Base-by-base conservation (phyloP, 2,329 filamentous ascomycete genomes). In the Bipolaris zeicola region DNA sequence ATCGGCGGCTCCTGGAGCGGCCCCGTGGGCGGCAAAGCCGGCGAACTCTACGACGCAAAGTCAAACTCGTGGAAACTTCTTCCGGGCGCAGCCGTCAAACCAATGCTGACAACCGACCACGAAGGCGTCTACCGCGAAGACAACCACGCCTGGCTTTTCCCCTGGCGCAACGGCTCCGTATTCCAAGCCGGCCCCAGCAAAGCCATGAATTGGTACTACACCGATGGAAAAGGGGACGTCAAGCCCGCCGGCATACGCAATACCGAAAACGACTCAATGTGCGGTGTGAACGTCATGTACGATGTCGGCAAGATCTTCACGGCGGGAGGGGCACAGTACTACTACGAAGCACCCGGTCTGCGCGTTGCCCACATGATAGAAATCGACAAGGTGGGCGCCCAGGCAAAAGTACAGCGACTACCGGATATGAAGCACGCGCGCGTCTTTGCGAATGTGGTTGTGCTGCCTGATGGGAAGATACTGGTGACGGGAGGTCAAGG, bases 161-260 rank as follows among this genome's bases (percentile, higher is more conserved):
- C 57, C 3, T 67, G 62, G 64, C 52, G 57, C 11, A 60, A 67
- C 8, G 62, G 62, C 22, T 61, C 58, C 5, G 76, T 83, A 20
- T 83, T 85, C 66, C 82, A 85, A 55, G 82, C 81, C 3, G 83
- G 83, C 0, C 83, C 82, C 1, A 80, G 78, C 58, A 78, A 72
- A 47, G 71, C 74, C 1, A 84, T 84, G 80, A 79, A 86, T 66
- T 87, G 84, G 84, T 85, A 81, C 62, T 72, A 73, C 34, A 81
- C 79, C 1, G 65, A 67, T 4, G 78, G 77, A 5, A 69, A 68
- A 38, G 83, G 83, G 0, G 64, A 69, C 7, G 63, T 78, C 20
- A 55, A 57, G 4, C 57, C 69, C 22, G 82, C 82, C 0, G 82
- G 82, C 0, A 67, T 58, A 1, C 74, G 82, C 3, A 74, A 72